phyloP scores from a whole-genome alignment of 129 eudicot genomes.

The Chrysanthemum seticuspe region DNA sequence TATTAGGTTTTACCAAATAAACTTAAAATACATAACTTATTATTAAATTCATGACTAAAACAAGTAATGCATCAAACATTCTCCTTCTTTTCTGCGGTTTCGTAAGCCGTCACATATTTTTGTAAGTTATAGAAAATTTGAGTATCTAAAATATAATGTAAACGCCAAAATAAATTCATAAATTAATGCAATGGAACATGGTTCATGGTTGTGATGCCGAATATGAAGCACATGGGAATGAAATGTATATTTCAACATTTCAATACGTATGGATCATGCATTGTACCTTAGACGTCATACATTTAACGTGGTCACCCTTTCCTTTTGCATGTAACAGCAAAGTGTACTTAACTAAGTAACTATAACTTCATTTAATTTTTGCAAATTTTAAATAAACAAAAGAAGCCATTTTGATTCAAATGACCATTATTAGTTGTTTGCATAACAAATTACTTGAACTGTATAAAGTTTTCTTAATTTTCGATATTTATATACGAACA shows the following conservation, averaged over 20 bases:
- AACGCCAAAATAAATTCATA: too few relatives aligned
- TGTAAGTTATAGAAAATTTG: too few relatives aligned
- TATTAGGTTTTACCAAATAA: too few relatives aligned
- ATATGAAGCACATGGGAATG: slow-evolving; percentile 21
- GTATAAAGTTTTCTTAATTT: too few relatives aligned
- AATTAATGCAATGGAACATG: not conserved
- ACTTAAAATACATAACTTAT: not conserved
- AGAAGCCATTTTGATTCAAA: too few relatives aligned
- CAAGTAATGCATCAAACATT: not conserved
- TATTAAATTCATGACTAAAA: not conserved
- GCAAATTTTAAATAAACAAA: too few relatives aligned
- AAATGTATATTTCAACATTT: slow-evolving; percentile 16
- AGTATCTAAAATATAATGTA: too few relatives aligned
- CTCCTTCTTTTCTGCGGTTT: not conserved
- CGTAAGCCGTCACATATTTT: not conserved
- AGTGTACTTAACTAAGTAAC: too few relatives aligned
- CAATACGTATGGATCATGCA: slow-evolving; percentile 18
- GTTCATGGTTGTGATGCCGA: slow-evolving; percentile 8
- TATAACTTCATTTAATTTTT: too few relatives aligned
- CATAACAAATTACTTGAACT: too few relatives aligned
- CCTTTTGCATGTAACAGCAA: slow-evolving; percentile 1
- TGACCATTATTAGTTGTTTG: too few relatives aligned
- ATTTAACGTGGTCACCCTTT: slow-evolving; percentile 9
- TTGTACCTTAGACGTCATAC: slow-evolving; percentile 15
- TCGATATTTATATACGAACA: too few relatives aligned